These are phyloP conservation scores for Elongisporangium prolatum DNA, from an alignment of 352 stramenopile species.

Conservation along the genomic window DNA sequence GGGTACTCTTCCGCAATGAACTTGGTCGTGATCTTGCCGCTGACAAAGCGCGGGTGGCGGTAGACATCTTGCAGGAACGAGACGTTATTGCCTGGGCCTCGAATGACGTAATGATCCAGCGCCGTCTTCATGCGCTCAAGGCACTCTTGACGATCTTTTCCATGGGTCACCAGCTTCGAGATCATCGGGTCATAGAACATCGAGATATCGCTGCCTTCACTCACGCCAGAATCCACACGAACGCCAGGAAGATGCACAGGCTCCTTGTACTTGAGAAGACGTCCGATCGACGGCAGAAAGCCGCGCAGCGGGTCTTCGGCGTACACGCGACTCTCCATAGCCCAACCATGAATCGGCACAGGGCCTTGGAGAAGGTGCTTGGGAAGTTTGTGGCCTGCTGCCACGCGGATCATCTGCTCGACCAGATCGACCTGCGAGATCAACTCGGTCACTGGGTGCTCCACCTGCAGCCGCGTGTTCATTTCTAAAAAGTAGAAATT, in stretches of 20 bases:
- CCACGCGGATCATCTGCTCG: constrained; percentile 94
- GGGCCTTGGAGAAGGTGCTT: constrained; percentile 64
- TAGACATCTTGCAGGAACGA: constrained; percentile 92
- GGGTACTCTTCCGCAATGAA: constrained; percentile 97
- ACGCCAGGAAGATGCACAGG: constrained; percentile 69
- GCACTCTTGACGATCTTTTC: constrained; percentile 69
- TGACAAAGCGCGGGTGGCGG: constrained; percentile 86
- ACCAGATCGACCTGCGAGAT: constrained; percentile 94
- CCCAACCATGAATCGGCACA: constrained; percentile 61
- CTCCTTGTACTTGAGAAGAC: constrained; percentile 92
- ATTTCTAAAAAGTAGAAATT: constrained; percentile 99
- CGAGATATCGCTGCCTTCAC: constrained; percentile 89
- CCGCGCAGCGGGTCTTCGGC: constrained; percentile 94
- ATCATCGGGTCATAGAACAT: constrained; percentile 98
- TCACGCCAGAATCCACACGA: constrained; percentile 91
- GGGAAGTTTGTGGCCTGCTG: constrained; percentile 88
- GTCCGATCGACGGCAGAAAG: constrained; percentile 94
- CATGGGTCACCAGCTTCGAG: constrained; percentile 92
- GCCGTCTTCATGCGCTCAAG: constrained; percentile 85
- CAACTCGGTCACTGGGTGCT: constrained; percentile 96
- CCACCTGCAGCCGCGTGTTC: constrained; percentile 94
- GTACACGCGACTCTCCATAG: constrained; percentile 95
- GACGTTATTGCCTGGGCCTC: constrained; percentile 93
- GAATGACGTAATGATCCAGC: constrained; percentile 94
- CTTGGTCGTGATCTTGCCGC: constrained; percentile 94